Percentiles rank a stretch among this genome's conserved stretches.
Conservation (phyloP, 202 grass and related monocot species). For the Dendrocalamus latiflorus region DNA sequence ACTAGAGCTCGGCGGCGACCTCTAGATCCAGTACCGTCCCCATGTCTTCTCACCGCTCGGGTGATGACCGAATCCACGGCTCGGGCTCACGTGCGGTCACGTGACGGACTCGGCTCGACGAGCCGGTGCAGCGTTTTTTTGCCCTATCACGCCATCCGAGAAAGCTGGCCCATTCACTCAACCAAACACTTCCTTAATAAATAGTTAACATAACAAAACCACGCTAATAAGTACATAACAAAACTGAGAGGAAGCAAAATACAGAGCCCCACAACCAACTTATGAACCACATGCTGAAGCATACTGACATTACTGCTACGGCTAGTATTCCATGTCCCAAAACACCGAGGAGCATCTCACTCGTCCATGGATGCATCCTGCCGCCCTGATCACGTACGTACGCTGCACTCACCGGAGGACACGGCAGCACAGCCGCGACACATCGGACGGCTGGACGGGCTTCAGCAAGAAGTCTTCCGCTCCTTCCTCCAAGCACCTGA, state of each 20-base stretch:
- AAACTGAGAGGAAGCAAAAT: background rate
- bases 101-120: no score
- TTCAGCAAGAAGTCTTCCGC: conserved; percentile 94
- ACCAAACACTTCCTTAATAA: no score
- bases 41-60: no score
- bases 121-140: no score
- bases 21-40: no score
- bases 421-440: conserved; percentile 67
- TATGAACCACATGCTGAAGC: background rate
- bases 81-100: no score
- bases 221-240: background rate
- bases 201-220: no score
- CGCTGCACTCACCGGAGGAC: conserved; percentile 43
- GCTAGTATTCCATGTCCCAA: background rate
- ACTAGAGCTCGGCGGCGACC: no score
- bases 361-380: background rate
- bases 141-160: no score
- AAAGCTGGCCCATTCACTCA: no score
- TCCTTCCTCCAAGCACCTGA: conserved; percentile 85
- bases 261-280: background rate
- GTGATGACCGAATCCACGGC: no score
- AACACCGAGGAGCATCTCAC: background rate
- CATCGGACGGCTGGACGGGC: conserved; percentile 64
- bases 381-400: background rate
- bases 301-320: background rate